A percentile compares a stretch with the other conserved stretches of the same genome.
Evolutionary conservation across 805 yeast genomes (phyloP).

Genomic region (Metschnikowia noctiluminum): DNA sequence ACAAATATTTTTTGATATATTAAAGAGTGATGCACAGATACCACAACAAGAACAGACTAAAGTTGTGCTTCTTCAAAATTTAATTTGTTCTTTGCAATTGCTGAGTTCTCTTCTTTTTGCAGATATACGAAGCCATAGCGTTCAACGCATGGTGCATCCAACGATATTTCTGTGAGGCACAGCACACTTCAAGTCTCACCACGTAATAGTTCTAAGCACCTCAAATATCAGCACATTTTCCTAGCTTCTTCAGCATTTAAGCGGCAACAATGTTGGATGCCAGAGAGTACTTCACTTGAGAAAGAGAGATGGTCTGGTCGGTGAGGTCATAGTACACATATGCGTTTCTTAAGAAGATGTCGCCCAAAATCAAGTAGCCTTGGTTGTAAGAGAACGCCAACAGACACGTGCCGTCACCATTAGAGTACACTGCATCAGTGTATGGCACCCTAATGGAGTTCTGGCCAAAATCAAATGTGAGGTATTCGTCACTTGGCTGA

Average conservation of each 20-base stretch:
- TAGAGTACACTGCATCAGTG: slow-evolving; percentile 5
- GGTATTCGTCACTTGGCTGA: slow-evolving; percentile 14
- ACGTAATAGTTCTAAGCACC: too few relatives aligned
- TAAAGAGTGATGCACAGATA: too few relatives aligned
- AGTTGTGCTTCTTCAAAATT: too few relatives aligned
- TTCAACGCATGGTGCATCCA: too few relatives aligned
- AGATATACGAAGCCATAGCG: too few relatives aligned
- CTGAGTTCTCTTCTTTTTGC: too few relatives aligned
- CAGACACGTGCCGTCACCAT: slow-evolving; percentile 11
- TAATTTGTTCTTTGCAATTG: too few relatives aligned
- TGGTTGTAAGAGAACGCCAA: slow-evolving; percentile 12
- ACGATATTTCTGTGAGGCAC: too few relatives aligned
- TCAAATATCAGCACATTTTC: background rate
- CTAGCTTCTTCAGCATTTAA: background rate
- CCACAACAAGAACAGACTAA: too few relatives aligned
- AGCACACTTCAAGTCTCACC: too few relatives aligned
- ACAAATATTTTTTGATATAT: too few relatives aligned
- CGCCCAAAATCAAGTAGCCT: slow-evolving; percentile 15
- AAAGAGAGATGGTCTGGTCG: slow-evolving; percentile 15
- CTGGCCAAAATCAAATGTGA: slow-evolving; percentile 12
- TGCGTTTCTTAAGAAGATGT: slow-evolving; percentile 18
- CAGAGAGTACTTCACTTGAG: slow-evolving; percentile 11
- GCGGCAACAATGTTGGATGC: slow-evolving; percentile 12
- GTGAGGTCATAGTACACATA: slow-evolving; percentile 18
- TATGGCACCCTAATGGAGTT: slow-evolving; percentile 8